Evolutionary conservation across 2,329 filamentous ascomycete species (phyloP).

Genomic region (Xylariaceae sp.): DNA sequence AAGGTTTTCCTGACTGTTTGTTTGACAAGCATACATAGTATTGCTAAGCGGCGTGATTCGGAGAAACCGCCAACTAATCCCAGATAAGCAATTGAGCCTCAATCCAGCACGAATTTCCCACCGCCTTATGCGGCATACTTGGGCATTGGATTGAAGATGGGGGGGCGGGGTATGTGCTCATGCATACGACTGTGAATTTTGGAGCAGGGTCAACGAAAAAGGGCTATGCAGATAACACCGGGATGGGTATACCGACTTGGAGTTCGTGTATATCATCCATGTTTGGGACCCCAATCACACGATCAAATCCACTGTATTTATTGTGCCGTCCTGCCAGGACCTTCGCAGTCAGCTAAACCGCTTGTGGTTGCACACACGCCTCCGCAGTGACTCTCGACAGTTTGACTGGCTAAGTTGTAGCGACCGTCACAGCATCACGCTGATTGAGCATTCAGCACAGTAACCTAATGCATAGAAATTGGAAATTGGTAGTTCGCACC

Average conservation of each 20-base stretch:
- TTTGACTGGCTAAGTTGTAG: not conserved
- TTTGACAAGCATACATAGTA: not conserved
- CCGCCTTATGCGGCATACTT: not conserved
- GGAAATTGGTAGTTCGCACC: not conserved
- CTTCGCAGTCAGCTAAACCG: conserved; percentile 7
- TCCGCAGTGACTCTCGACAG: no score
- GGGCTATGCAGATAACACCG: not conserved
- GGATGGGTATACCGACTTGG: not conserved
- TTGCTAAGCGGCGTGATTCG: not conserved
- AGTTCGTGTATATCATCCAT: not conserved
- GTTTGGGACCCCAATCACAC: conserved; percentile 14
- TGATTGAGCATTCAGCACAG: not conserved
- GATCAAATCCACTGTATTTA: not conserved
- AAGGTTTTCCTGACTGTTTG: no score
- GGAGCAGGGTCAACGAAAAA: no score
- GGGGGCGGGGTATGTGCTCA: not conserved
- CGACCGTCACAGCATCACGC: not conserved
- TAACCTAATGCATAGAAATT: not conserved
- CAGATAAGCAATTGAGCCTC: not conserved
- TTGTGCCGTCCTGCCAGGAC: not conserved
- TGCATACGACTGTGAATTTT: not conserved
- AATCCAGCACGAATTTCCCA: not conserved
- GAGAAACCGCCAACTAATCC: not conserved
- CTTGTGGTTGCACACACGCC: not conserved
- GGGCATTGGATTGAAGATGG: not conserved